These are phyloP conservation scores for Westerdykella sp. DNA, from an alignment of 2,329 filamentous ascomycete genomes.

Conservation along the genomic window DNA sequence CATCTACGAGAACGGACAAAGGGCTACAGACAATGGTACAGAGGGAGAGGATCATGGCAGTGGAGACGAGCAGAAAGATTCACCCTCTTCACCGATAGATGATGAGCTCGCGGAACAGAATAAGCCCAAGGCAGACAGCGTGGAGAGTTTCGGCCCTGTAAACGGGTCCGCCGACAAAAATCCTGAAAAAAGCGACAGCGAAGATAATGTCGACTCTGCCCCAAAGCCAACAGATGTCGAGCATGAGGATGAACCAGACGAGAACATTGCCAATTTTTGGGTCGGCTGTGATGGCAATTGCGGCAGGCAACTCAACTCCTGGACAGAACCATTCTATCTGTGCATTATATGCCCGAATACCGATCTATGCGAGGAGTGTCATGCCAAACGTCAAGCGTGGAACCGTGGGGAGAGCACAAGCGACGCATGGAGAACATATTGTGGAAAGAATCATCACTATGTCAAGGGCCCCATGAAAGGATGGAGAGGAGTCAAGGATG, in stretches of 20 bases:
- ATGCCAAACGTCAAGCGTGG: constrained; percentile 4
- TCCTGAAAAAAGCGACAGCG: neutral
- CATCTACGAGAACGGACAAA: constrained; percentile 1
- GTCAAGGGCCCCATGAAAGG: constrained; percentile 13
- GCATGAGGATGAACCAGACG: neutral
- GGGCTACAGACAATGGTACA: neutral
- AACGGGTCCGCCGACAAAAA: neutral
- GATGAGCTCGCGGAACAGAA: neutral
- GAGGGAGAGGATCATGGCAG: neutral
- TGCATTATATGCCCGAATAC: constrained; percentile 11
- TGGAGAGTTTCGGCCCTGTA: neutral
- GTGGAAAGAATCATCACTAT: constrained; percentile 11
- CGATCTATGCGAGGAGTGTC: constrained; percentile 11
- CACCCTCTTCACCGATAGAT: neutral
- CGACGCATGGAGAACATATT: constrained; percentile 3
- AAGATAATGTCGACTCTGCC: neutral
- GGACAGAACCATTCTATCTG: constrained; percentile 8
- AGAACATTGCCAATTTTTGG: constrained; percentile 1
- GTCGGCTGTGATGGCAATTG: constrained; percentile 6
- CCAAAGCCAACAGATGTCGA: neutral
- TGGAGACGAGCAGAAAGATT: neutral
- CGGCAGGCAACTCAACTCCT: neutral
- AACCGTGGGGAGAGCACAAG: constrained; percentile 1
- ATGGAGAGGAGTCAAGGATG: constrained; percentile 14
- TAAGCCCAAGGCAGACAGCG: neutral